phyloP scores from a whole-genome alignment of 2,329 filamentous ascomycete species.

The Diaporthe vaccinii region DNA sequence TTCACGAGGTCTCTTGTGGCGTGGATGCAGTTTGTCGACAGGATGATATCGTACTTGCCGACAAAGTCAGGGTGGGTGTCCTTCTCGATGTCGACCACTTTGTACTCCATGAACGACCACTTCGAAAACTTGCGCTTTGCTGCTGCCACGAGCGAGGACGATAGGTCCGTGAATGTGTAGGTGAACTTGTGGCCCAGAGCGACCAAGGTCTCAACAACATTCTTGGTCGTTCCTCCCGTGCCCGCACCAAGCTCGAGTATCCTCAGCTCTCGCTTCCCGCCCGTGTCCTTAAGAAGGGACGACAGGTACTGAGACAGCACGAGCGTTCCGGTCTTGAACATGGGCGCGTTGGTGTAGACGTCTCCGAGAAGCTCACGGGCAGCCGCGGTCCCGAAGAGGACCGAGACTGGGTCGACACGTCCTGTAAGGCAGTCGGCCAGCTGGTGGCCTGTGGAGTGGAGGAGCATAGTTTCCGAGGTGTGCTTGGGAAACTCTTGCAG shows the following conservation, averaged over 20 bases:
- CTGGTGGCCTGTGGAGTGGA: conserved; percentile 49
- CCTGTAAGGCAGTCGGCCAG: conserved; percentile 57
- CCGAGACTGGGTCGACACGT: conserved; percentile 50
- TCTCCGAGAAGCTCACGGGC: conserved; percentile 50
- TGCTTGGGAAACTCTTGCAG: conserved; percentile 50
- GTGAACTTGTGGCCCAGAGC: conserved; percentile 45
- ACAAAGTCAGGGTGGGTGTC: conserved; percentile 39
- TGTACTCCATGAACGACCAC: conserved; percentile 45
- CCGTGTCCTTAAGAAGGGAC: conserved; percentile 19
- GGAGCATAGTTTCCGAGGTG: conserved; percentile 49
- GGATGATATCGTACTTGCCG: conserved; percentile 48
- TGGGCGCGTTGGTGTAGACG: conserved; percentile 52
- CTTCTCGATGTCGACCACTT: conserved; percentile 49
- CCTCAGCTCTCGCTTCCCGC: conserved; percentile 44
- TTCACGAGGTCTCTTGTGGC: conserved; percentile 48
- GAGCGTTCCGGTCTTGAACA: conserved; percentile 44
- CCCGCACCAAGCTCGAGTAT: conserved; percentile 61
- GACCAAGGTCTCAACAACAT: conserved; percentile 48
- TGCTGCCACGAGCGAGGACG: conserved; percentile 48
- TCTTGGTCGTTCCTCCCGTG: conserved; percentile 57
- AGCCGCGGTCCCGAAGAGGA: conserved; percentile 54
- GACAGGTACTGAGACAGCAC: conserved; percentile 44
- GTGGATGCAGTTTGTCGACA: conserved; percentile 55
- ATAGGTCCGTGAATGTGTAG: conserved; percentile 61
- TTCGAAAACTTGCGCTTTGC: conserved; percentile 47